phyloP scores from a whole-genome alignment of 495 filamentous ascomycete species.

The Penicillium paradoxum region DNA sequence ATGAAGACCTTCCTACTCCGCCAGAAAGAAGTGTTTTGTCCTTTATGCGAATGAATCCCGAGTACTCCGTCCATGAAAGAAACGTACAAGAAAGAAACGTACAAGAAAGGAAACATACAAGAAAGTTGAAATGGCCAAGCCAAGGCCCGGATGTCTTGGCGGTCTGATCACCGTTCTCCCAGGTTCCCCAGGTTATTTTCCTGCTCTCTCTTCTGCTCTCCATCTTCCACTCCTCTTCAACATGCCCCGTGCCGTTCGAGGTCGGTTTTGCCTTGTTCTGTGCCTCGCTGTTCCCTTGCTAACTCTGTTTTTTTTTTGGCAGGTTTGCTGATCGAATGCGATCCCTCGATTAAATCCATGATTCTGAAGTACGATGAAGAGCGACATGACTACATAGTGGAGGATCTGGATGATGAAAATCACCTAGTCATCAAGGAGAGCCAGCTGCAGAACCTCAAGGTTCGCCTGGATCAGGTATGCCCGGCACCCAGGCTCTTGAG shows the following conservation, averaged over 20 bases:
- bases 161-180: neutral
- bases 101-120: too few species aligned
- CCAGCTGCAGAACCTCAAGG: constrained; percentile 56
- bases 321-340: constrained; percentile 74
- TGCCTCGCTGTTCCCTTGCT: neutral
- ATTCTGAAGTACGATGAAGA: constrained; percentile 66
- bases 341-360: constrained; percentile 73
- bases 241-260: constrained; percentile 49
- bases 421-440: constrained; percentile 69
- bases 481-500: neutral
- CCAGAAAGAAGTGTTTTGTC: too few species aligned
- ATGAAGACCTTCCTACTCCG: too few species aligned
- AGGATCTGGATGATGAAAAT: constrained; percentile 67
- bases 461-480: constrained; percentile 57
- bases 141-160: constrained; percentile 14
- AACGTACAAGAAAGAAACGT: too few species aligned
- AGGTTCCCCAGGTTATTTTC: neutral
- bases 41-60: too few species aligned
- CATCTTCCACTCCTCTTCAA: neutral
- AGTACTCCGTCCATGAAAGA: too few species aligned
- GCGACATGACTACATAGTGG: constrained; percentile 66
- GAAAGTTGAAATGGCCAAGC: too few species aligned
- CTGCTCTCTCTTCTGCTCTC: neutral
- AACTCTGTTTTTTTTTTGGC: neutral
- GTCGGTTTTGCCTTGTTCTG: constrained; percentile 15